A percentile compares a stretch with the other conserved stretches of the same genome.
Evolutionary conservation across 305 asterid species (phyloP).

Genomic region (Fraxinus floribunda): DNA sequence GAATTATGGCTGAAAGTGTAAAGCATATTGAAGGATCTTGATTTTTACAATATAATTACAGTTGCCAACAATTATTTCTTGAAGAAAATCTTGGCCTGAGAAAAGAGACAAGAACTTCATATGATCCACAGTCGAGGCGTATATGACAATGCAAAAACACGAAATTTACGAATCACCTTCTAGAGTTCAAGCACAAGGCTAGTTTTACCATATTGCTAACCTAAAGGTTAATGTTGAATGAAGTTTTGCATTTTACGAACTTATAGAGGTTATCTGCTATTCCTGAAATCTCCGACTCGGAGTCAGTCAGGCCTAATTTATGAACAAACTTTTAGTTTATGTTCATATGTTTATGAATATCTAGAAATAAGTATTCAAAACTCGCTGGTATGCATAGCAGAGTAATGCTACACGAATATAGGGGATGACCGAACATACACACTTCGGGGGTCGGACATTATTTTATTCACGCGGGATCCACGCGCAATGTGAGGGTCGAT

Average conservation of each 20-base stretch:
- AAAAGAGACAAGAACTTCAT: neutral
- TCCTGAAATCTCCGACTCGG: neutral
- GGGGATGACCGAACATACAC: too few species aligned
- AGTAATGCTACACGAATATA: too few species aligned
- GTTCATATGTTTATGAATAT: neutral
- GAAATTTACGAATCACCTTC: neutral
- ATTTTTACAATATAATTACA: neutral
- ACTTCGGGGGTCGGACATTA: too few species aligned
- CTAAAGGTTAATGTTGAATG: neutral
- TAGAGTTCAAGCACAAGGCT: neutral
- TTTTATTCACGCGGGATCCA: too few species aligned
- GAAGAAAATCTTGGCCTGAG: neutral
- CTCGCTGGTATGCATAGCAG: neutral
- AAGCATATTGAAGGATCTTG: neutral
- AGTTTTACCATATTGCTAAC: neutral
- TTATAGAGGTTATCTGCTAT: neutral
- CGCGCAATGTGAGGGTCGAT: too few species aligned
- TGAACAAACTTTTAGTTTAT: neutral
- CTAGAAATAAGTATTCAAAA: neutral
- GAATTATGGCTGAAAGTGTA: slow-evolving; percentile 13
- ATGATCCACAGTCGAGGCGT: neutral
- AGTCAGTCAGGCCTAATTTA: neutral
- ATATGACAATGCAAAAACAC: too few species aligned
- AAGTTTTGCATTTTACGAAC: neutral
- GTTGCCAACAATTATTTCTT: slow-evolving; percentile 23